A percentile compares a stretch with the other conserved stretches of the same genome.
phyloP scores from a whole-genome alignment of 371 early-diverging fungal species.

The Rhizopus delemar region DNA sequence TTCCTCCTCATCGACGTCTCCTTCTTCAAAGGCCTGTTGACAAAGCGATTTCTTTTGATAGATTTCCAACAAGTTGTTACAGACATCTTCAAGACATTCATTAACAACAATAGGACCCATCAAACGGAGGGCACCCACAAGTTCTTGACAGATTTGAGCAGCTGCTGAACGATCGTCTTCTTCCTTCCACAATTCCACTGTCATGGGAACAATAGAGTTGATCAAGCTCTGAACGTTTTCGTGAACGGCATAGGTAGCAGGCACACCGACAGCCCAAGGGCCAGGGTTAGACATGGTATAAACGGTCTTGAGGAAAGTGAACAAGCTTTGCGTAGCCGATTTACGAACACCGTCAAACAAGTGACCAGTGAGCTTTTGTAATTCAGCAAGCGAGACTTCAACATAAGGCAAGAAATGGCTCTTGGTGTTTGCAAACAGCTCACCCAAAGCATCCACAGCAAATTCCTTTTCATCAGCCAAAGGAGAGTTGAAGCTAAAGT shows the following conservation, averaged over 20 bases:
- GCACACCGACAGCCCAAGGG: constrained; percentile 73
- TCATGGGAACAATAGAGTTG: constrained; percentile 62
- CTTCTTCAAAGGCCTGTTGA: constrained; percentile 73
- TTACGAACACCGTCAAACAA: constrained; percentile 81
- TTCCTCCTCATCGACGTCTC: constrained; percentile 66
- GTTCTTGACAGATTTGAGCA: constrained; percentile 72
- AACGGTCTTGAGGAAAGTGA: constrained; percentile 73
- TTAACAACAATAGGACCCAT: constrained; percentile 80
- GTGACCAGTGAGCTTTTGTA: constrained; percentile 66
- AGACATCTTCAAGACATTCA: constrained; percentile 58
- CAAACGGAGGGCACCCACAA: constrained; percentile 67
- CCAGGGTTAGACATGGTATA: constrained; percentile 61
- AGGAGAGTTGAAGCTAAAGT: constrained; percentile 70
- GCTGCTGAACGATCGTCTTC: constrained; percentile 82
- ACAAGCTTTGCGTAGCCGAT: constrained; percentile 65
- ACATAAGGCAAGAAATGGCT: constrained; percentile 80
- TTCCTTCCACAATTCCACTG: constrained; percentile 73
- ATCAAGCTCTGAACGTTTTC: constrained; percentile 71
- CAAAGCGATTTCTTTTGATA: constrained; percentile 80
- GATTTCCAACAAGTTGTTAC: constrained; percentile 59
- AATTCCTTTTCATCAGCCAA: constrained; percentile 89
- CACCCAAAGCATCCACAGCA: constrained; percentile 82
- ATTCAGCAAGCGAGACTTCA: constrained; percentile 62
- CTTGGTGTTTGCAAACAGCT: constrained; percentile 76
- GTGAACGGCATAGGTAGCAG: constrained; percentile 64